Conservation (phyloP, 192 early-diverging fungal genomes). For the Coemansia sp. region DNA sequence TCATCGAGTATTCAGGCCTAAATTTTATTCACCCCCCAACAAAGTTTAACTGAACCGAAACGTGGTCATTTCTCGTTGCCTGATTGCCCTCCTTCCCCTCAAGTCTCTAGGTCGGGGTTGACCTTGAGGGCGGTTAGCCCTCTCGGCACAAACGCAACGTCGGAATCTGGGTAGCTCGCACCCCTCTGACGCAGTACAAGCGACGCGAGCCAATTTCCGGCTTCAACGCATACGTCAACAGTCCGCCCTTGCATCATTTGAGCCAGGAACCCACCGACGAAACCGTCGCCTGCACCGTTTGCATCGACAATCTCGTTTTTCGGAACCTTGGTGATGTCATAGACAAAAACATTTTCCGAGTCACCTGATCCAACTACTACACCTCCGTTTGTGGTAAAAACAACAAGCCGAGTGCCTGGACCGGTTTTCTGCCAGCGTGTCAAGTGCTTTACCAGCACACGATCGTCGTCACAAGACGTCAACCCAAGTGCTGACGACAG, state of each 20-base stretch:
- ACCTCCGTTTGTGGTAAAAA: slow-evolving; percentile 67
- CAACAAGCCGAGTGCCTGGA: slow-evolving; percentile 66
- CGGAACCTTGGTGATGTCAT: slow-evolving; percentile 53
- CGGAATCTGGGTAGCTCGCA: background rate
- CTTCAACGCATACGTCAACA: slow-evolving; percentile 61
- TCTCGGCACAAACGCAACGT: background rate
- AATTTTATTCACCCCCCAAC: too few species aligned
- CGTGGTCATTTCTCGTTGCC: too few species aligned
- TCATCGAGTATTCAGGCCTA: too few species aligned
- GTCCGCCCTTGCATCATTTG: slow-evolving; percentile 67
- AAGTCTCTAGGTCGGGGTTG: too few species aligned
- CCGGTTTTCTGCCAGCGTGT: slow-evolving; percentile 76
- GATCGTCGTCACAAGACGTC: background rate
- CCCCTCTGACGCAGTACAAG: background rate
- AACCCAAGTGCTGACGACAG: background rate
- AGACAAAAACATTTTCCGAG: slow-evolving; percentile 54
- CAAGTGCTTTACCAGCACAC: slow-evolving; percentile 47
- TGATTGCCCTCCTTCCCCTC: too few species aligned
- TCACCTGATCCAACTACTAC: slow-evolving; percentile 54
- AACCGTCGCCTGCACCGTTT: slow-evolving; percentile 94
- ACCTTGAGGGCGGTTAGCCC: background rate
- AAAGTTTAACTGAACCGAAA: too few species aligned
- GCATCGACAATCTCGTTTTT: slow-evolving; percentile 76
- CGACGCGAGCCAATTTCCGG: slow-evolving; percentile 77
- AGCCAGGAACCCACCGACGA: slow-evolving; percentile 82